A percentile compares a stretch with the other conserved stretches of the same genome.
These are phyloP conservation scores for Cryptosporidium canis DNA, from an alignment of 169 alveolate species.

Conservation along the genomic window DNA sequence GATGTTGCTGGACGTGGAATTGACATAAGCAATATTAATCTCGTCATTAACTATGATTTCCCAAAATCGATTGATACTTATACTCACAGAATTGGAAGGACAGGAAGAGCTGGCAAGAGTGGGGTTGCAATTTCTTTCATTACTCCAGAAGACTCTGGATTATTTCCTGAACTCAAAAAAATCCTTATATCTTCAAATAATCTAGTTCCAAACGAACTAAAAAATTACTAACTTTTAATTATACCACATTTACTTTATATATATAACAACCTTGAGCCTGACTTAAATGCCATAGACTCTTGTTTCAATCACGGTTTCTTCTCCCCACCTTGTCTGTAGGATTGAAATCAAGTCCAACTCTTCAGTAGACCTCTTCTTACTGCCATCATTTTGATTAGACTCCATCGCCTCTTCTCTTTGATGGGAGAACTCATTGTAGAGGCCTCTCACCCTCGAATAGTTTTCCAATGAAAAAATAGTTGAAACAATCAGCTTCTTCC, in stretches of 20 bases:
- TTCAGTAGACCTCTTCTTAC: conserved; percentile 1
- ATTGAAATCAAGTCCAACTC: conserved; percentile 32
- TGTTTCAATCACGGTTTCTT: conserved; percentile 21
- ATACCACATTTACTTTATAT: neutral
- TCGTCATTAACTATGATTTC: conserved; percentile 97
- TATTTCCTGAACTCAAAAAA: conserved; percentile 91
- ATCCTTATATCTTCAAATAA: conserved; percentile 88
- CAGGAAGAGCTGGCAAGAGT: conserved; percentile 98
- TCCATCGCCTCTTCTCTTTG: neutral
- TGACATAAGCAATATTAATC: conserved; percentile 94
- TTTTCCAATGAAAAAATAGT: conserved; percentile 27
- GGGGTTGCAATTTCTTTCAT: conserved; percentile 96
- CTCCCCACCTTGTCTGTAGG: conserved; percentile 61
- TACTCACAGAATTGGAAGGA: conserved; percentile 92
- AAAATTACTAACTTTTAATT: neutral
- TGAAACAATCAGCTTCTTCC: conserved; percentile 2
- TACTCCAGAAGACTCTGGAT: conserved; percentile 90
- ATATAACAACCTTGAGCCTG: neutral
- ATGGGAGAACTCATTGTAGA: neutral
- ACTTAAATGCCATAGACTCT: neutral
- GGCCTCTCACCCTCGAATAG: neutral
- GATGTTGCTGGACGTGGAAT: conserved; percentile 99
- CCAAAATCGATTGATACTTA: conserved; percentile 96
- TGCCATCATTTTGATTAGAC: neutral
- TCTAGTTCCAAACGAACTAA: conserved; percentile 90